phyloP scores from a whole-genome alignment of 768 basidiomycete species.

The Plicaturopsis crispa region DNA sequence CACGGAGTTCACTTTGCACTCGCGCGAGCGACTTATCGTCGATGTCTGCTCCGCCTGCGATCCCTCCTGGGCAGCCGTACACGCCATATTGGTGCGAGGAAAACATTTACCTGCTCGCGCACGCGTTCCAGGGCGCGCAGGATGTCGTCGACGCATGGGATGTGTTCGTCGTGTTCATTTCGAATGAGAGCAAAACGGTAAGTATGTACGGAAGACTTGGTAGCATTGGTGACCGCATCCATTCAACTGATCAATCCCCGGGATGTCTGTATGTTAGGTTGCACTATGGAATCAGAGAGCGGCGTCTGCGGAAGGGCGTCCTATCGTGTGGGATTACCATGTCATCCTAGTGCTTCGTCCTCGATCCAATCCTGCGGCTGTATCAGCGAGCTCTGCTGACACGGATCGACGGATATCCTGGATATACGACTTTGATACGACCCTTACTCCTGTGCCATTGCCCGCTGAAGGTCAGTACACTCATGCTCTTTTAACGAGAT shows the following conservation, averaged over 20 bases:
- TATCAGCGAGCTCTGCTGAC: conserved; percentile 2
- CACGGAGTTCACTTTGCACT: too few relatives aligned
- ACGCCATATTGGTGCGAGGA: conserved; percentile 68
- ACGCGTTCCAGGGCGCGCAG: conserved; percentile 27
- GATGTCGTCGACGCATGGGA: conserved; percentile 34
- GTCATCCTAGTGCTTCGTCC: conserved; percentile 50
- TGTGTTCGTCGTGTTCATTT: conserved; percentile 53
- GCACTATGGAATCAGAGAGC: conserved; percentile 58
- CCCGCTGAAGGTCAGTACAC: conserved; percentile 34
- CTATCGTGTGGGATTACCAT: conserved; percentile 73
- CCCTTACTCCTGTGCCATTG: conserved; percentile 42
- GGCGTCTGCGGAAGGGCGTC: conserved; percentile 20
- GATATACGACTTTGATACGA: conserved; percentile 73
- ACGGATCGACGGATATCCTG: conserved; percentile 25
- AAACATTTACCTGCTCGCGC: conserved; percentile 56
- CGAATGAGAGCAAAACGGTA: conserved; percentile 53
- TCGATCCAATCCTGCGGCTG: conserved; percentile 9
- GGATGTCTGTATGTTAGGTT: conserved; percentile 32
- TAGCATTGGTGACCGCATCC: conserved; percentile 1
- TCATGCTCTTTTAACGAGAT: conserved; percentile 2
- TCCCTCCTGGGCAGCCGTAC: conserved; percentile 37
- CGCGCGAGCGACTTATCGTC: too few relatives aligned
- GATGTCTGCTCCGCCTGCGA: too few relatives aligned
- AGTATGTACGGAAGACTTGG: conserved; percentile 10
- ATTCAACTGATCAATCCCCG: not conserved